Percentiles rank a stretch among this genome's conserved stretches.
phyloP scores from a whole-genome alignment of 495 filamentous ascomycete species.

The Penicillium herquei region DNA sequence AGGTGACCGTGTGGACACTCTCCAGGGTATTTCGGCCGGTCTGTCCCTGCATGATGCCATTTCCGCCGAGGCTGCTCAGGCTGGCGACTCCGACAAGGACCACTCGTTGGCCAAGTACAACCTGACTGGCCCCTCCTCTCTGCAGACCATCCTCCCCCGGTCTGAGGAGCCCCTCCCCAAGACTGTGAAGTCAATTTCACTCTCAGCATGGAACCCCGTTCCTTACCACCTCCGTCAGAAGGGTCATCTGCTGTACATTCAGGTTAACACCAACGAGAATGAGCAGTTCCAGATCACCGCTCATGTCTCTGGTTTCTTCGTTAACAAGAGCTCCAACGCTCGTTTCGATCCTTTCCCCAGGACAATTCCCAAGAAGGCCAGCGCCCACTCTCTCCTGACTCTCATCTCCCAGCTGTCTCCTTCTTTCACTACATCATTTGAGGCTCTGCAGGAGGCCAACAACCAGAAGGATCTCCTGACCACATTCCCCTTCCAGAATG shows the following conservation, averaged over 20 bases:
- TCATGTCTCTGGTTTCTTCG: slow-evolving; percentile 91
- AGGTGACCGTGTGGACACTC: slow-evolving; percentile 79
- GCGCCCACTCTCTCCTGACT: slow-evolving; percentile 82
- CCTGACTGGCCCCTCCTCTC: slow-evolving; percentile 62
- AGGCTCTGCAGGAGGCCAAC: slow-evolving; percentile 73
- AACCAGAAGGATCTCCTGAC: slow-evolving; percentile 81
- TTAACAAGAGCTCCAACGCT: slow-evolving; percentile 86
- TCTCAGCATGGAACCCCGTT: slow-evolving; percentile 95
- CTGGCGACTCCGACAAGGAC: slow-evolving; percentile 49
- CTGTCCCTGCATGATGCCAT: slow-evolving; percentile 82
- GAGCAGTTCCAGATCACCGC: slow-evolving; percentile 92
- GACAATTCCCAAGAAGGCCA: slow-evolving; percentile 61
- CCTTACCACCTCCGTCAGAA: slow-evolving; percentile 86
- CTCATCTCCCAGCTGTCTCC: slow-evolving; percentile 76
- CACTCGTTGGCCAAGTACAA: slow-evolving; percentile 67
- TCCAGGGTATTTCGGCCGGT: slow-evolving; percentile 88
- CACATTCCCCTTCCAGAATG: slow-evolving; percentile 92
- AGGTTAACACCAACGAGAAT: slow-evolving; percentile 83
- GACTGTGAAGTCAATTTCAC: slow-evolving; percentile 80
- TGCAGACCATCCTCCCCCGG: slow-evolving; percentile 69
- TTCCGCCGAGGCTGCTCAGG: slow-evolving; percentile 41
- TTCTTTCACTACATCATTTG: slow-evolving; percentile 73
- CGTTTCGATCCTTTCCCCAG: slow-evolving; percentile 90
- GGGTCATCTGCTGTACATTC: slow-evolving; percentile 90
- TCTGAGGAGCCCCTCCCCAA: slow-evolving; percentile 67